Conservation (phyloP, 2,329 filamentous ascomycete genomes). For the Cryphonectria parasitica region DNA sequence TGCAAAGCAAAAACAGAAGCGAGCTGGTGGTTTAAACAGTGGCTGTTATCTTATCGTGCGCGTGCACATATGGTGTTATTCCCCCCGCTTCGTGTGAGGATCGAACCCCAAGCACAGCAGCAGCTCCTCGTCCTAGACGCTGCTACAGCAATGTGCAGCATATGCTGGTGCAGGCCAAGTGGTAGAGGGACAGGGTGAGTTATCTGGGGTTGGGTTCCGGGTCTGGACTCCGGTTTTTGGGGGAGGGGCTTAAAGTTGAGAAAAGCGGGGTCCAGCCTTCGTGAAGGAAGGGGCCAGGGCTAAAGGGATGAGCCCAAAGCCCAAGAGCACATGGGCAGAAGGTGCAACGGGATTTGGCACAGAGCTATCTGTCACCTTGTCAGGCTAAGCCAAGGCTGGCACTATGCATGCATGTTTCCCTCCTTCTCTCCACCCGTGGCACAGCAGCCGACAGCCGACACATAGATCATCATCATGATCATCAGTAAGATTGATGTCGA, state of each 20-base stretch:
- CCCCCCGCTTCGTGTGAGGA: neutral
- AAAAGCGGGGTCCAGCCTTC: conserved; percentile 13
- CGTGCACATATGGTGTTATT: neutral
- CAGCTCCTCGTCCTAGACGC: neutral
- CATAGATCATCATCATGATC: neutral
- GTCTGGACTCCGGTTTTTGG: no score
- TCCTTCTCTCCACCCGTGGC: neutral
- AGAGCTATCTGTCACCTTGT: conserved; percentile 2
- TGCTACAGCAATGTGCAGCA: neutral
- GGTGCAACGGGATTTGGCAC: conserved; percentile 27
- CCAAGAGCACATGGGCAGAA: conserved; percentile 28
- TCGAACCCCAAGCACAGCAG: conserved; percentile 4
- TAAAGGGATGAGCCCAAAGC: conserved; percentile 19
- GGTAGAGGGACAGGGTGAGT: conserved; percentile 10
- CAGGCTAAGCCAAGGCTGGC: conserved; percentile 23
- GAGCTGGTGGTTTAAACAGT: neutral
- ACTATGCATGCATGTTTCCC: conserved; percentile 13
- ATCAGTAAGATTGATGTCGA: neutral
- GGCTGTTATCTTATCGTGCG: conserved; percentile 7
- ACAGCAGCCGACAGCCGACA: conserved; percentile 8
- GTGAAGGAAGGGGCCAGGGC: conserved; percentile 26
- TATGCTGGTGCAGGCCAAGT: conserved; percentile 9
- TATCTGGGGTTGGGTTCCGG: neutral
- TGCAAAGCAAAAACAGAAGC: neutral
- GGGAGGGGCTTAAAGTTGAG: conserved; percentile 10